Evolutionary conservation across 495 filamentous ascomycete species (phyloP), one percentile per base, ranked within the genome.

Genomic region (Cercophora samala): DNA sequence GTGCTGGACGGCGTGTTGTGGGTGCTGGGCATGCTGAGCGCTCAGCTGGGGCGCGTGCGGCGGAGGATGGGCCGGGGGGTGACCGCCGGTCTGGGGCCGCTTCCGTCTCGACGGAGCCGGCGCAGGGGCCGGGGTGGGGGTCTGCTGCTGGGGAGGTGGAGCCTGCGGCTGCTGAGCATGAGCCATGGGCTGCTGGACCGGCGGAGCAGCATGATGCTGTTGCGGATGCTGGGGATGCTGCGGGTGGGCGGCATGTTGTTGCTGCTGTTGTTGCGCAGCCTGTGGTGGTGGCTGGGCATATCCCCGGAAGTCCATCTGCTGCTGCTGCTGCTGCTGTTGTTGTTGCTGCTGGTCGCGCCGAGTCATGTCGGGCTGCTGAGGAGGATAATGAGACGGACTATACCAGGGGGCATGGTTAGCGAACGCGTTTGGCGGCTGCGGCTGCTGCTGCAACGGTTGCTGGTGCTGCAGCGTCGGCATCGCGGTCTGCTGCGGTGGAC

Each of bases 101-200:
- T 78, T 78, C 58, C 76, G 64, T 42, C 71, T 66, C 65, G 60
- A 42, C 60, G 64, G 29, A 55, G 62, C 63, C 58, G 75, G 68
- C 11, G 72, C 78, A 8, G 79, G 73, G 18, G 79, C 72, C 42
- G 74, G 78, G 2, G 77, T 75, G n/a, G 78, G 80, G 4, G 79
- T 78, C n/a, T 70, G 76, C 68, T 82, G 80, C 67, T 80, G 76
- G 17, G 72, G 69, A 0, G 73, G 72, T 1, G 74, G 66, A 32
- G 75, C 73, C 56, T 74, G 74, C n/a, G 73, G 73, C 54, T 78
- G 73, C 26, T 70, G 71, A 29, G 72, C 68, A 54, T 81, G 77
- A 61, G 68, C 73, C 72, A 80, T 80, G 37, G 78, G 74, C 59
- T 75, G 77, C 66, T 77, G 77, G 26, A 78, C 74, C 52, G 65